Evolutionary conservation across 768 basidiomycete genomes (phyloP).

Genomic region (Lactifluus subvellereus): DNA sequence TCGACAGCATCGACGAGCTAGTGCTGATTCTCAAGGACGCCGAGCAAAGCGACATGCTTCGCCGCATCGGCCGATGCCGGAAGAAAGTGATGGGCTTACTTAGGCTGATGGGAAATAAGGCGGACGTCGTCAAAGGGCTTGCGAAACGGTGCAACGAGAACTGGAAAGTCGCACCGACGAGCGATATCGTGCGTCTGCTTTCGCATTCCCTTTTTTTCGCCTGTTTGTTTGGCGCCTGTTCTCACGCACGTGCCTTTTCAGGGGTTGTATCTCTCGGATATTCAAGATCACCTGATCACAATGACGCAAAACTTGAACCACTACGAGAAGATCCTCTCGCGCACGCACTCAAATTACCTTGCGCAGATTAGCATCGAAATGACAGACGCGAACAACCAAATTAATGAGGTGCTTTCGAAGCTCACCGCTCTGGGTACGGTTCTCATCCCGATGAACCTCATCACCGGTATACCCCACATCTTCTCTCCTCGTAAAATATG

Average conservation of each 20-base stretch:
- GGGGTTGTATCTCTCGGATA: conserved; percentile 94
- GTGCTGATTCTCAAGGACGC: conserved; percentile 94
- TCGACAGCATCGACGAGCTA: conserved; percentile 97
- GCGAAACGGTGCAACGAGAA: conserved; percentile 99
- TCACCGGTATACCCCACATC: conserved; percentile 58
- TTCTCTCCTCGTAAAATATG: neutral
- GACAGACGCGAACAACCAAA: conserved; percentile 99
- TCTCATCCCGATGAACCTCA: conserved; percentile 93
- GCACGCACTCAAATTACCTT: conserved; percentile 98
- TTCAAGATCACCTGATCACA: conserved; percentile 97
- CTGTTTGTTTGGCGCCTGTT: neutral
- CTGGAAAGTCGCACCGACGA: conserved; percentile 96
- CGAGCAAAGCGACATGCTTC: conserved; percentile 96
- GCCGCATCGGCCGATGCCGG: conserved; percentile 93
- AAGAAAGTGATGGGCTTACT: conserved; percentile 99
- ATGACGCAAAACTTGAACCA: conserved; percentile 99
- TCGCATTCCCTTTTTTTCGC: too few species aligned
- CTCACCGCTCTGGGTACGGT: conserved; percentile 96
- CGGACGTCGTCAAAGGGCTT: conserved; percentile 97
- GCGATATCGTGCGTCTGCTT: conserved; percentile 70
- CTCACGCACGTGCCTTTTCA: conserved; percentile 28
- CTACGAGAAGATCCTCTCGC: conserved; percentile 98
- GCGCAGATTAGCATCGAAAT: conserved; percentile 99
- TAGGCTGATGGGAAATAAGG: conserved; percentile 98
- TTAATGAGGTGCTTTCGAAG: conserved; percentile 97